Evolutionary conservation across 441 rosid genomes (phyloP), one percentile per base, ranked within the genome.

Genomic region (Pelargonium fulgidum): DNA sequence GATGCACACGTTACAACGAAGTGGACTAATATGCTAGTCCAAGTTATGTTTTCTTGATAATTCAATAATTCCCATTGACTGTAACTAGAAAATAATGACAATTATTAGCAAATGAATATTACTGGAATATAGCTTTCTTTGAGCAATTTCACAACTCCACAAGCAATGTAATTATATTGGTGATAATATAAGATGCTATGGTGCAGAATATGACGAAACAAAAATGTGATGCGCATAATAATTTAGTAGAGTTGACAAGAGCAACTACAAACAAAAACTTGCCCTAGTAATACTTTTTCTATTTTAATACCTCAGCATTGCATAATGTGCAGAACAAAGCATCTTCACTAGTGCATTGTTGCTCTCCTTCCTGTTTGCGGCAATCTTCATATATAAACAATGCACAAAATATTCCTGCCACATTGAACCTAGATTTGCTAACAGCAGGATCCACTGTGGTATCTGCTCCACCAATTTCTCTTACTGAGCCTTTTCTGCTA

Each of bases 301-400:
- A 47, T 45, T 29, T 22, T 20, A 44, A 54, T 82, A 88, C 93
- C 93, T 88, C 93, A 11, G 88, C 78, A 74, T 86, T 82, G 73
- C 93, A 88, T 69, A 88, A 71, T 0, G 88, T 88, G 77, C 93
- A 86, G 76, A 81, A 88, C 56, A 88, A 74, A 66, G 91, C 93
- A 64, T 88, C 93, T 72, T 85, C 88, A n/a, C 73, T 68, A 14
- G 70, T 64, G 69, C 84, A 90, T 65, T 81, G 87, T 36, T 79
- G 78, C 64, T 84, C 88, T 47, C 59, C 83, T 66, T 81, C 87
- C 70, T 80, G 72, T 62, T 74, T 81, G 63, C 87, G 86, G 67
- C 91, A 88, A 82, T 88, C 93, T 82, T 88, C 88, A 75, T 67
- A 77, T 71, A 84, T 84, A 80, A 86, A 88, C 56, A 86, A 64